These are phyloP conservation scores for Apiotrichum montevideense DNA, from an alignment of 1,284 basidiomycete genomes.

Conservation along the genomic window DNA sequence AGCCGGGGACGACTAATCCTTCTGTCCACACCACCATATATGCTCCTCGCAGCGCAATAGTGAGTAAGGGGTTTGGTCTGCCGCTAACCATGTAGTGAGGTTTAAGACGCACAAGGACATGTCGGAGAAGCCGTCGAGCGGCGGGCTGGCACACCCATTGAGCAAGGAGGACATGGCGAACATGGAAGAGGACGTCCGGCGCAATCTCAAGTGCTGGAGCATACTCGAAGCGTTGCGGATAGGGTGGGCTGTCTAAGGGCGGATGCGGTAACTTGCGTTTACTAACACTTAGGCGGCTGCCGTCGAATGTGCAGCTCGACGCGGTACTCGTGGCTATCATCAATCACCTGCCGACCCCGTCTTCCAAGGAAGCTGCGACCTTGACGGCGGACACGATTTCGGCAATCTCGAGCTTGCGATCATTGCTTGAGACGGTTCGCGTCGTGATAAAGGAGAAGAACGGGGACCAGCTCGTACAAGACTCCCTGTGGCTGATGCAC, in stretches of 20 bases:
- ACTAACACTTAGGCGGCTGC: neutral
- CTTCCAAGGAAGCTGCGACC: neutral
- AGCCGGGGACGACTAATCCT: too few relatives aligned
- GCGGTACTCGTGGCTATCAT: neutral
- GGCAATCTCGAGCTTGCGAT: neutral
- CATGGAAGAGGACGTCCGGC: neutral
- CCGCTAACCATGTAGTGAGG: neutral
- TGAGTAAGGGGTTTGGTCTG: too few relatives aligned
- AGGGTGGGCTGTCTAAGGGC: neutral
- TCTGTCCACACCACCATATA: too few relatives aligned
- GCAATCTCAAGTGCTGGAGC: conserved; percentile 3
- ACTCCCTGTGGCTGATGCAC: conserved; percentile 6
- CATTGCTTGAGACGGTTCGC: conserved; percentile 1
- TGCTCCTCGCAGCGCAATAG: too few relatives aligned
- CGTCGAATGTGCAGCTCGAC: neutral
- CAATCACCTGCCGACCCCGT: neutral
- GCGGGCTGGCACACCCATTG: neutral
- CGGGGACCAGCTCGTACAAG: conserved; percentile 13
- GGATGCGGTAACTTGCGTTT: too few relatives aligned
- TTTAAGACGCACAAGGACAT: neutral
- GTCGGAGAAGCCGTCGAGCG: neutral
- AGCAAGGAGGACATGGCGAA: neutral
- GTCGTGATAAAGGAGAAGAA: conserved; percentile 10
- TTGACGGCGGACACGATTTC: conserved; percentile 1
- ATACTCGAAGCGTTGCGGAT: neutral